Evolutionary conservation across 176 grass and related monocot genomes (phyloP), one percentile per base, ranked within the genome.

Genomic region (Urochloa ruziziensis): DNA sequence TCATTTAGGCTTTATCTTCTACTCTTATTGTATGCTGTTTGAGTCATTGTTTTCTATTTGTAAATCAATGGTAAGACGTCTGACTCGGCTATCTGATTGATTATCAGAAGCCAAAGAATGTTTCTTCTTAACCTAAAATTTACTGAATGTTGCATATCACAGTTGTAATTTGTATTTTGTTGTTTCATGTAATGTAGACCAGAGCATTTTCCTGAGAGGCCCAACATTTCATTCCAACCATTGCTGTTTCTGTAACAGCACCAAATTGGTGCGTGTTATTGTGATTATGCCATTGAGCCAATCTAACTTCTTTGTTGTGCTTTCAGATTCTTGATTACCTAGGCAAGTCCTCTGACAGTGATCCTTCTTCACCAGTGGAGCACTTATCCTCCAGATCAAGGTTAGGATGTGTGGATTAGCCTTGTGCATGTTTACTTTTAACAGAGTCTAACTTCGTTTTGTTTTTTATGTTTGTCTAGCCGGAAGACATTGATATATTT

Each of bases 261-360:
- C 74, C 33, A 32, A 67, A 51, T 39, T 5, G 48, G 16, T 56
- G 28, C 14, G 18, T 74, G 67, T 40, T 44, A 9, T 75, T 65
- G 48, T 84, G 47, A n/a, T 35, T 65, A 70, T 78, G 62, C 49
- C 11, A 24, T n/a, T n/a, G n/a, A n/a, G n/a, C n/a, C n/a, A n/a
- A 79, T 43, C 73, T 92, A 59, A 68, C 11, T 46, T 84, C 18
- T 78, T 14, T 46, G 24, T 52, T 84, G 34, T 30, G 35, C 16
- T 7, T 53, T 86, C 87, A 99, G 96, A 99, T 99, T 82, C 93
- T 99, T 66, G 93, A 99, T 94, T 99, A 95, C 88, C 89, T 96
- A 34, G 83, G 91, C n/a, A 94, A 92, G 64, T 99, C 93, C 73
- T 89, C 80, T 77, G 93, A 99, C 47, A 95, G 85, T 81, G 93